Conservation (phyloP, 345 rosid species). For the Conringia planisiliqua region DNA sequence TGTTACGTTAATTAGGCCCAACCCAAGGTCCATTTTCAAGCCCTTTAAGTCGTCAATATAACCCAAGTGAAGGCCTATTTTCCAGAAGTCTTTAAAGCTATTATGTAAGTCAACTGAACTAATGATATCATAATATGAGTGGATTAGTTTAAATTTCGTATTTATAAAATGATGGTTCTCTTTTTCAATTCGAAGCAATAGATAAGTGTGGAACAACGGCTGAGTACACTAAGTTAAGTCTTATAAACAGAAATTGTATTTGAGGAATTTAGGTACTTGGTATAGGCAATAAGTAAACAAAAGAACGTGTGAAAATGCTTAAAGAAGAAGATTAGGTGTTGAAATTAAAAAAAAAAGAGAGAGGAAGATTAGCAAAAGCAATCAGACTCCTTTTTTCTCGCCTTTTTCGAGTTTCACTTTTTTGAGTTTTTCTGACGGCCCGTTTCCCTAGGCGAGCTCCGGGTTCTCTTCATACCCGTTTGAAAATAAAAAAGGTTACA, state of each 20-base stretch:
- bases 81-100: background rate
- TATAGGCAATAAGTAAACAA: background rate
- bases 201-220: slow-evolving; percentile 4
- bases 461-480: slow-evolving; percentile 24
- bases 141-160: background rate
- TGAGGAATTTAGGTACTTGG: background rate
- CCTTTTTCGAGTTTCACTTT: slow-evolving; percentile 17
- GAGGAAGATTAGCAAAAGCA: background rate
- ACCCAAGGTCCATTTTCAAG: background rate
- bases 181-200: background rate
- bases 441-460: slow-evolving; percentile 32
- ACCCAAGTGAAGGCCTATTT: background rate
- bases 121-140: background rate
- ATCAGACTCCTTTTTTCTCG: background rate
- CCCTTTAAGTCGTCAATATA: background rate
- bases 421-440: slow-evolving; percentile 15
- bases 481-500: slow-evolving; percentile 18
- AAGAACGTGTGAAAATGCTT: slow-evolving; percentile 12
- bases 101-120: background rate
- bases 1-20: background rate
- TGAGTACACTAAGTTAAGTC: background rate
- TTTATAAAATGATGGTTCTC: background rate
- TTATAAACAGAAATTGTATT: background rate
- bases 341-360: background rate
- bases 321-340: background rate